Base-by-base conservation (phyloP, 805 yeast species). In the Kuraishia capsulata region DNA sequence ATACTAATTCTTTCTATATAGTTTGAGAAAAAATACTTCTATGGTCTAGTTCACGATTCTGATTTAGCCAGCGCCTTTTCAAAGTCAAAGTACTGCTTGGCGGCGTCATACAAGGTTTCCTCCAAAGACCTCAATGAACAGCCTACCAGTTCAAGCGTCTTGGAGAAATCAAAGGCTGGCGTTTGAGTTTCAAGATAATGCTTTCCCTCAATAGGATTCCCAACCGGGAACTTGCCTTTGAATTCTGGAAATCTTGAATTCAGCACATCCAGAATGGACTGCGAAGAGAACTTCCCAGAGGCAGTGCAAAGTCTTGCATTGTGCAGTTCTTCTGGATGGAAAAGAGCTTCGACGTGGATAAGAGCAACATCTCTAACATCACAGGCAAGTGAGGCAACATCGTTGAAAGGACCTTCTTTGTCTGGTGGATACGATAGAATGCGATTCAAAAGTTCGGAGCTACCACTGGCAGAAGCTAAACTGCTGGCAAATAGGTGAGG, bases 281-380 rank as follows among this genome's bases (percentile, higher is more conserved):
- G 63, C 24, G 47, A 41, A 17, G 48, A 43, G 42, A 54, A 52
- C 31, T 42, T 42, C 35, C 51, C 45, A 33, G 37, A 49, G 4
- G 40, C 44, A 17, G 49, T 44, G 32, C 62, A 51, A 30, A 64
- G 47, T 43, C 73, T 56, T 42, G 60, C 29, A 36, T 56, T 54
- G 36, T 56, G 45, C 23, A 59, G 36, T 31, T 59, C 59, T 8
- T 8, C 26, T 25, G 53, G 55, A 39, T 55, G 59, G 44, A 66
- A 69, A 41, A 73, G 61, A 3, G 81, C 70, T 24, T 53, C 46
- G n/a, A 67, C 40, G 48, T 69, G 76, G 16, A 71, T 64, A 33
- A 44, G 45, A 9, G 73, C 73, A 19, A 69, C 73, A 40, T 69
- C 74, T 51, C 74, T 59, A 8, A 69, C 74, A 51, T 64, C 75